Base-by-base conservation (phyloP, 257 asterid genomes). In the Ocimum tenuiflorum region DNA sequence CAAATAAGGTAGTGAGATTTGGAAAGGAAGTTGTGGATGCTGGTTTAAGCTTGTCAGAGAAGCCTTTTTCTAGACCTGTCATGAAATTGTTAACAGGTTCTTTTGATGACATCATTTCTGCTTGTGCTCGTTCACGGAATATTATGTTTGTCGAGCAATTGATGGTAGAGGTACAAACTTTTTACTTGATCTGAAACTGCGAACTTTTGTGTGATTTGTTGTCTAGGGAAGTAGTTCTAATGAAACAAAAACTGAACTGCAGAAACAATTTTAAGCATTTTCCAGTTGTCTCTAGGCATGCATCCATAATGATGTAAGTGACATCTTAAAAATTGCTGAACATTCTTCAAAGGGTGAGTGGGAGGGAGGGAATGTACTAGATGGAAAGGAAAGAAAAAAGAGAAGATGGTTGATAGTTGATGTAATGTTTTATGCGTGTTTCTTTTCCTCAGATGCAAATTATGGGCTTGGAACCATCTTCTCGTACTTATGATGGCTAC, bases 401-500 rank as follows among this genome's bases (percentile, higher is more conserved):
- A 59, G 61, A 51, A 18, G 8, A 52, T 51, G 18, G 47, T 18
- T 60, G 43, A 46, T 62, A 19, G 12, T 48, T 49, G 33, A 18
- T 38, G n/a, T 58, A 11, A 6, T 24, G 46, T 41, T 61, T 13
- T 31, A 63, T 43, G 50, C 24, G 27, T 70, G 36, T 38, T 79
- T 66, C 41, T 63, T 50, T 65, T 35, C 13, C 59, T 61, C 82
- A 91, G 97, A 89, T 89, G 95, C 92, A 83, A 81, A 75, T 59
- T 80, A 86, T 91, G 76, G 96, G 95, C 45, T 65, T 91, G 80
- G 79, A 82, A 78, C 96, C 82, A 43, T 85, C 98, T 60, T 29
- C 75, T 15, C 38, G 70, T 50, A 82, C 85, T 52, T 91, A 87
- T 50, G 83, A 82, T 66, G 95, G 88, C 73, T 84, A 82, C 71